phyloP scores from a whole-genome alignment of 257 asterid genomes.

The Eustoma russellianum region DNA sequence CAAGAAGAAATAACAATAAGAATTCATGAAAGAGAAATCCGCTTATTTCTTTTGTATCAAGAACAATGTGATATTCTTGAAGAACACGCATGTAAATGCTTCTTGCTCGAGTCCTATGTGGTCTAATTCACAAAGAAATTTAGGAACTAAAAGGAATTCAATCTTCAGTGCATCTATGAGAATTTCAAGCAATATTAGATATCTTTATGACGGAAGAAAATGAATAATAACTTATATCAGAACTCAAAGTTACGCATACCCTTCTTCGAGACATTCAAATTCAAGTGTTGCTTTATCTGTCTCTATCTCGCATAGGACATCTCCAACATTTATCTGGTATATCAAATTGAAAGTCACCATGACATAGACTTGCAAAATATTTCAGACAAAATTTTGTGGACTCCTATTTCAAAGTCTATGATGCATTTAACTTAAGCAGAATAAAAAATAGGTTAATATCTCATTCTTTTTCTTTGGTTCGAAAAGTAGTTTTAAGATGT shows the following conservation, averaged over 20 bases:
- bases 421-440: not conserved
- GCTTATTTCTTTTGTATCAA: no score
- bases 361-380: not conserved
- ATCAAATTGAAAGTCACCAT: slow-evolving; percentile 20
- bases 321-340: slow-evolving; percentile 87
- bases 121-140: no score
- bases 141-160: no score
- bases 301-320: slow-evolving; percentile 89
- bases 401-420: not conserved
- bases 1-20: no score
- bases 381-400: not conserved
- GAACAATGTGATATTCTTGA: no score
- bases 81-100: no score
- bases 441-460: no score
- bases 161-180: no score
- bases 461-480: no score
- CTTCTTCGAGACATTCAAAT: slow-evolving; percentile 92
- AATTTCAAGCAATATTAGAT: not conserved
- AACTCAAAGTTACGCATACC: slow-evolving; percentile 39
- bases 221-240: slow-evolving; percentile 9
- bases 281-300: slow-evolving; percentile 99
- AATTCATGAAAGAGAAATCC: no score
- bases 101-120: no score
- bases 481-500: no score
- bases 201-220: not conserved